Percentiles rank a stretch among this genome's conserved stretches.
Conservation (phyloP, 257 asterid species). For the Fraxinus pennsylvanica region DNA sequence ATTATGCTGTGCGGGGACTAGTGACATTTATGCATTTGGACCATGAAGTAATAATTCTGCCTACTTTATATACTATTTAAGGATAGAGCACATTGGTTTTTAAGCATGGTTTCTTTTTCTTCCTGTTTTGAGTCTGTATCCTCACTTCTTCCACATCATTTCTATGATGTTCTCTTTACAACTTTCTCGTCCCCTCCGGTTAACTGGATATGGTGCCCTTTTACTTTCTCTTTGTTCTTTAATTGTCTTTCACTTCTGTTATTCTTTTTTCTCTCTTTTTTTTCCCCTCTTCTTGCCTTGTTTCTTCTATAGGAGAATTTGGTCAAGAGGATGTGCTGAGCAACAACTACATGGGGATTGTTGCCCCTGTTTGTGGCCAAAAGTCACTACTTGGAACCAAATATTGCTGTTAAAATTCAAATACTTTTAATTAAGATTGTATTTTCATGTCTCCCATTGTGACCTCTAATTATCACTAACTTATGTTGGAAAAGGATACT, state of each 20-base stretch:
- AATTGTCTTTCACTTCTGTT: neutral
- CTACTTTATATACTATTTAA: neutral
- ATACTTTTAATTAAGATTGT: neutral
- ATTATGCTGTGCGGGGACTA: neutral
- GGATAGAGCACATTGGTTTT: neutral
- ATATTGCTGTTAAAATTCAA: neutral
- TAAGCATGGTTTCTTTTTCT: neutral
- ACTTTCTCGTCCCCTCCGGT: neutral
- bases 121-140: neutral
- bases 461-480: neutral
- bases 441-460: neutral
- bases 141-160: neutral
- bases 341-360: neutral
- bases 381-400: neutral
- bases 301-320: neutral
- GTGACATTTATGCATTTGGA: neutral
- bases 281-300: neutral
- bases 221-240: neutral
- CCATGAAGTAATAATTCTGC: neutral
- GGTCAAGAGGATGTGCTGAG: neutral
- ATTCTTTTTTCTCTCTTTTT: no score
- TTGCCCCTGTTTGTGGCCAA: neutral
- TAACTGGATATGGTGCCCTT: no score
- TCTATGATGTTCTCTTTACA: neutral
- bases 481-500: neutral